Conservation (phyloP, 2,329 filamentous ascomycete species). For the Diaporthe batatas region DNA sequence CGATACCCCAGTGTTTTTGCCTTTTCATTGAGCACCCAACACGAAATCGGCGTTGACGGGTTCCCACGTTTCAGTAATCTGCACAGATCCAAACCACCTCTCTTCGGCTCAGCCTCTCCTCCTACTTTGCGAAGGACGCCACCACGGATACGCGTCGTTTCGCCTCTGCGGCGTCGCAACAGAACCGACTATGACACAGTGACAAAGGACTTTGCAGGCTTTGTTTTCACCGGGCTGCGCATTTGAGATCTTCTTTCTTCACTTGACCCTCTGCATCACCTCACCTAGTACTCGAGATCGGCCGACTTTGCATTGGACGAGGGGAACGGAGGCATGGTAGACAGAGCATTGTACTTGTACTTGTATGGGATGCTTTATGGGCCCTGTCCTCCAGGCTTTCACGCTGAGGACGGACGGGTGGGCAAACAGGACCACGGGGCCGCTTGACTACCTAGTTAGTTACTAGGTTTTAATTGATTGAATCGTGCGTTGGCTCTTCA, state of each 20-base stretch:
- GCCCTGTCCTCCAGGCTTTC: not conserved
- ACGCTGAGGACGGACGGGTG: not conserved
- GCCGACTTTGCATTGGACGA: not conserved
- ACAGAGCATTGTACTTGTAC: constrained; percentile 25
- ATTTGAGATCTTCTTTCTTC: not conserved
- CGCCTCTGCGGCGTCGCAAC: not conserved
- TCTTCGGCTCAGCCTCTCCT: not conserved
- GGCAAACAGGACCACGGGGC: not conserved
- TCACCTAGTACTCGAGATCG: not conserved
- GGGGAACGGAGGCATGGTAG: not conserved
- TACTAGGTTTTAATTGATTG: not conserved
- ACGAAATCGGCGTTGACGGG: constrained; percentile 31
- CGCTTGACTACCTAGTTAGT: not conserved
- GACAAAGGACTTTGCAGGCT: not conserved
- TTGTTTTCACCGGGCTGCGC: not conserved
- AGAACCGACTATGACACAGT: not conserved
- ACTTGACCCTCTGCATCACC: constrained; percentile 14
- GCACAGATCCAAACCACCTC: not conserved
- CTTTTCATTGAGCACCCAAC: constrained; percentile 5
- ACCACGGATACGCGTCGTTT: not conserved
- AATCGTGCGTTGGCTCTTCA: not conserved
- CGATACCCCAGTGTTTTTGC: constrained; percentile 32
- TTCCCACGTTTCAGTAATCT: not conserved
- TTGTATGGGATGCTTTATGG: not conserved
- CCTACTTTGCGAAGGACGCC: not conserved